A percentile compares a stretch with the other conserved stretches of the same genome.
Conservation (phyloP, 225 moss, liverwort and hornwort species). For the Neckera pumila region DNA sequence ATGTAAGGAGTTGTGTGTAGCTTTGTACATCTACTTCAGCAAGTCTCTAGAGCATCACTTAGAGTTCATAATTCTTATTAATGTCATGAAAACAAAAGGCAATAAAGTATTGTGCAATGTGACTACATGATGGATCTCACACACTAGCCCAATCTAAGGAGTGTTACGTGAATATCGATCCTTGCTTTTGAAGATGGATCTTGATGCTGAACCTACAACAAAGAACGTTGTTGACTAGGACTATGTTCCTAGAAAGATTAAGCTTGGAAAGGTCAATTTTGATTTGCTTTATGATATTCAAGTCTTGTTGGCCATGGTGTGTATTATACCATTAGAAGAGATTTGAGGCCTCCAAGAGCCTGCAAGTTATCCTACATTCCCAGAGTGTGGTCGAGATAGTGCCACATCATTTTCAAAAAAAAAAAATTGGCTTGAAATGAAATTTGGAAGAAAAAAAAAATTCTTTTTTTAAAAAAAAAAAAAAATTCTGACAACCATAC, state of each 20-base stretch:
- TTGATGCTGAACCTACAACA: too few species aligned
- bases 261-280: neutral
- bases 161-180: neutral
- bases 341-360: too few species aligned
- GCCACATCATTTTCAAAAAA: too few species aligned
- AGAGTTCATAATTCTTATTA: neutral
- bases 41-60: neutral
- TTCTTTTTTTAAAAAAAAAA: too few species aligned
- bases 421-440: too few species aligned
- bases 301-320: neutral
- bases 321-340: fast-evolving
- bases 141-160: too few species aligned
- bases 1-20: fast-evolving
- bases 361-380: too few species aligned
- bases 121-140: too few species aligned
- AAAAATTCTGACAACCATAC: too few species aligned
- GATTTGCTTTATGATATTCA: neutral
- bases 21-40: neutral
- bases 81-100: neutral
- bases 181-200: neutral
- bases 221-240: fast-evolving
- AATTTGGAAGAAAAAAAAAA: too few species aligned
- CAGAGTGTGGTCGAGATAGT: too few species aligned
- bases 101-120: neutral
- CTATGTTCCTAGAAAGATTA: neutral